A percentile compares a stretch with the other conserved stretches of the same genome.
phyloP scores from a whole-genome alignment of 208 protist species.

The Crithidia brevicula region DNA sequence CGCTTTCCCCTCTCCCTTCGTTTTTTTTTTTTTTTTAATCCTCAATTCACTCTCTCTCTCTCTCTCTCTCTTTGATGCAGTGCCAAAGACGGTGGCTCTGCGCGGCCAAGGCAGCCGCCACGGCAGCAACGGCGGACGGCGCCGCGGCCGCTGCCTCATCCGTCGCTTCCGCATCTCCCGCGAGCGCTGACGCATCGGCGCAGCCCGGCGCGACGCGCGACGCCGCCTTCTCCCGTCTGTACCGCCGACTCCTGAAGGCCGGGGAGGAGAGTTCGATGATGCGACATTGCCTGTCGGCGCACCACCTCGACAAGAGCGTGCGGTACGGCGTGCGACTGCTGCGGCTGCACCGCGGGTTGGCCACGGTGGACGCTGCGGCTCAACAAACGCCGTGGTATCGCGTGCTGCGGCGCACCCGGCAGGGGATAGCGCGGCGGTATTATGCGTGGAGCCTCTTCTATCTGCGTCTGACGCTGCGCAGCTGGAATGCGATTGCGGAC shows the following conservation, averaged over 20 bases:
- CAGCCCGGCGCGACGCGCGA: background rate
- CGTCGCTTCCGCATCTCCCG: background rate
- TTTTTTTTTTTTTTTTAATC: background rate
- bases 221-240: conserved; percentile 53
- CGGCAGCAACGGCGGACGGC: background rate
- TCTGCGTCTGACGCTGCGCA: conserved; percentile 63
- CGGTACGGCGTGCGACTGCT: conserved; percentile 66
- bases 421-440: conserved; percentile 50
- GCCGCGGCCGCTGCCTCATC: background rate
- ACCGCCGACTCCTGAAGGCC: conserved; percentile 74
- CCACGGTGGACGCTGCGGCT: conserved; percentile 48
- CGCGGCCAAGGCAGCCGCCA: background rate
- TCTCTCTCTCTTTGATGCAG: background rate
- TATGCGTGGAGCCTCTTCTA: conserved; percentile 67
- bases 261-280: conserved; percentile 77
- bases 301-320: conserved; percentile 52
- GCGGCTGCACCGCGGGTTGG: conserved; percentile 62
- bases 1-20: too few species aligned
- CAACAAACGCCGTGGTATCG: conserved; percentile 39
- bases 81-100: conserved; percentile 1
- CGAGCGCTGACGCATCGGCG: background rate
- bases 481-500: conserved; percentile 72
- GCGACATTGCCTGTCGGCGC: conserved; percentile 61
- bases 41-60: background rate
- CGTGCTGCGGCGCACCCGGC: conserved; percentile 32